Evolutionary conservation across 768 basidiomycete species (phyloP).

Genomic region (Lentinula guzmanii): DNA sequence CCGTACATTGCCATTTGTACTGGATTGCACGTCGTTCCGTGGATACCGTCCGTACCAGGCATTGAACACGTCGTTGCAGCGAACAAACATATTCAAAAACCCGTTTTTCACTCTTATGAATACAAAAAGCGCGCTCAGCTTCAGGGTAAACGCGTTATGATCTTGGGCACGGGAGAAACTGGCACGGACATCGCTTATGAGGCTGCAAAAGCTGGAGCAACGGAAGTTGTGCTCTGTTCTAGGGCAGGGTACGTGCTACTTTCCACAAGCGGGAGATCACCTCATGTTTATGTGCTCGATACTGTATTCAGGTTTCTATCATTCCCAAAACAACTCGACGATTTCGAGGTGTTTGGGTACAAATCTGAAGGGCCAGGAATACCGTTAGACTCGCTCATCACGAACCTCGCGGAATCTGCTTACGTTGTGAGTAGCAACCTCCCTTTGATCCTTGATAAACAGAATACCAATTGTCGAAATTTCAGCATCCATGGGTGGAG

Average conservation of each 20-base stretch:
- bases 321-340: constrained; percentile 56
- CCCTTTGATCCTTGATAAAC: background rate
- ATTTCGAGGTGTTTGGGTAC: constrained; percentile 48
- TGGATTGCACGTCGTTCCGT: constrained; percentile 50
- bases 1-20: constrained; percentile 45
- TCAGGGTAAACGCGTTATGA: constrained; percentile 38
- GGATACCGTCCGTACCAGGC: constrained; percentile 45
- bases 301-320: constrained; percentile 37
- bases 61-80: constrained; percentile 29
- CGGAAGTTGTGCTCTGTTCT: constrained; percentile 47
- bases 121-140: constrained; percentile 47
- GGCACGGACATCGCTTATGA: constrained; percentile 55
- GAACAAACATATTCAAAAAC: constrained; percentile 4
- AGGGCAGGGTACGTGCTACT: constrained; percentile 34
- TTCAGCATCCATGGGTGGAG: constrained; percentile 57
- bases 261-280: background rate
- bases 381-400: constrained; percentile 45
- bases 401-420: constrained; percentile 50
- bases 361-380: constrained; percentile 30
- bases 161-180: constrained; percentile 58
- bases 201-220: constrained; percentile 42
- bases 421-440: constrained; percentile 33
- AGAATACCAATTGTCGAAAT: background rate
- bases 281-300: background rate
- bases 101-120: constrained; percentile 41